Percentiles rank a stretch among this genome's conserved stretches.
Conservation (phyloP, 768 basidiomycete genomes). For the Boletus edulis region DNA sequence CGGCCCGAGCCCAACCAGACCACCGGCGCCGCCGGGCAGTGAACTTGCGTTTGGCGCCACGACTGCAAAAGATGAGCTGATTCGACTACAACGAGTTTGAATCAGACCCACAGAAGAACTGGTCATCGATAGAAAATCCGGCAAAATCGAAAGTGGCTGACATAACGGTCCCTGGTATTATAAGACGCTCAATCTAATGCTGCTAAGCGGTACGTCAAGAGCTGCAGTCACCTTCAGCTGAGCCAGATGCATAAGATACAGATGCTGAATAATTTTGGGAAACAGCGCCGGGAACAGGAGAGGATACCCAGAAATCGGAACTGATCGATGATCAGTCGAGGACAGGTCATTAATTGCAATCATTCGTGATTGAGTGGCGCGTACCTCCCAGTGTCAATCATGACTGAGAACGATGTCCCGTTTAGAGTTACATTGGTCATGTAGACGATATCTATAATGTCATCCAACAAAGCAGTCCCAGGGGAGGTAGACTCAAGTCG, state of each 20-base stretch:
- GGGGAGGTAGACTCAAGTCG: slow-evolving; percentile 1
- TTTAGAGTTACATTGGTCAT: slow-evolving; percentile 39
- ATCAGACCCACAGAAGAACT: slow-evolving; percentile 24
- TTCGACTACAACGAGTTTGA: background rate
- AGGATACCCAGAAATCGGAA: slow-evolving; percentile 63
- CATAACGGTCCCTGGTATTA: slow-evolving; percentile 26
- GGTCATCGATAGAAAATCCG: slow-evolving; percentile 47
- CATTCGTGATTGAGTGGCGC: background rate
- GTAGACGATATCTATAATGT: slow-evolving; percentile 36
- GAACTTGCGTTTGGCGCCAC: slow-evolving; percentile 10
- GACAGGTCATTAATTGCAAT: background rate
- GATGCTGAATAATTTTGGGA: slow-evolving; percentile 37
- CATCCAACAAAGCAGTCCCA: slow-evolving; percentile 29
- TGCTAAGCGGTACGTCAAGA: background rate
- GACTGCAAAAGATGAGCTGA: slow-evolving; percentile 17
- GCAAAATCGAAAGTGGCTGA: slow-evolving; percentile 30
- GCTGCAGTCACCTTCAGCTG: slow-evolving; percentile 40
- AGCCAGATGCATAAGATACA: slow-evolving; percentile 55
- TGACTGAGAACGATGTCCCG: slow-evolving; percentile 28
- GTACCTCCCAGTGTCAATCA: slow-evolving; percentile 48
- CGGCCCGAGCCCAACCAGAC: slow-evolving; percentile 60
- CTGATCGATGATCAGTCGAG: slow-evolving; percentile 32
- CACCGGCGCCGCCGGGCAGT: slow-evolving; percentile 11
- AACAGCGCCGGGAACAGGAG: slow-evolving; percentile 38
- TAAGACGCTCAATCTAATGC: background rate